Evolutionary conservation across 1,284 basidiomycete genomes (phyloP).

Genomic region (Pascua sp.): DNA sequence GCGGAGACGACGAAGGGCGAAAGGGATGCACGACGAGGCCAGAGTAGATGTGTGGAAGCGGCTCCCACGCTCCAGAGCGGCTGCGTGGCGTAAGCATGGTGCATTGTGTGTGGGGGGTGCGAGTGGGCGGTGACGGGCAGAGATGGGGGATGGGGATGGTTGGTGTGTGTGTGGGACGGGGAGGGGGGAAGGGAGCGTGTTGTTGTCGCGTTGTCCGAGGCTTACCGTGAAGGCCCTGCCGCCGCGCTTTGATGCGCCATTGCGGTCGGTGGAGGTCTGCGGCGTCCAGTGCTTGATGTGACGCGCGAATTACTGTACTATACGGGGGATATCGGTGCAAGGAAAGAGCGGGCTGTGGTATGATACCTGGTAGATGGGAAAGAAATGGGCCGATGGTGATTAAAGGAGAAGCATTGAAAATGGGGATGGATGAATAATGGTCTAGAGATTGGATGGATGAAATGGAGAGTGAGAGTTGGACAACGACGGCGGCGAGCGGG

Average conservation of each 20-base stretch:
- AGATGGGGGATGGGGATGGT: neutral
- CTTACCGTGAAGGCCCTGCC: slow-evolving; percentile 14
- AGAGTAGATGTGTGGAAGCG: slow-evolving; percentile 43
- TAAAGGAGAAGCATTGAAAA: neutral
- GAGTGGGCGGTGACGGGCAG: neutral
- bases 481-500: neutral
- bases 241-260: slow-evolving; percentile 9
- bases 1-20: slow-evolving; percentile 30
- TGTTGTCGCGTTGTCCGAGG: neutral
- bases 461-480: neutral
- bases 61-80: slow-evolving; percentile 36
- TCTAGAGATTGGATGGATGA: neutral
- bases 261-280: neutral
- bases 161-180: neutral
- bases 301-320: neutral
- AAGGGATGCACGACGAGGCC: slow-evolving; percentile 44
- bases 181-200: neutral
- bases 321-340: neutral
- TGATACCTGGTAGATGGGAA: neutral
- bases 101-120: neutral
- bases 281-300: neutral
- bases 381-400: neutral
- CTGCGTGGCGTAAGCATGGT: slow-evolving; percentile 7
- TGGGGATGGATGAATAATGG: neutral
- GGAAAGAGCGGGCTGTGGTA: neutral